phyloP scores from a whole-genome alignment of 306 rosid genomes.

The Rosa persica region DNA sequence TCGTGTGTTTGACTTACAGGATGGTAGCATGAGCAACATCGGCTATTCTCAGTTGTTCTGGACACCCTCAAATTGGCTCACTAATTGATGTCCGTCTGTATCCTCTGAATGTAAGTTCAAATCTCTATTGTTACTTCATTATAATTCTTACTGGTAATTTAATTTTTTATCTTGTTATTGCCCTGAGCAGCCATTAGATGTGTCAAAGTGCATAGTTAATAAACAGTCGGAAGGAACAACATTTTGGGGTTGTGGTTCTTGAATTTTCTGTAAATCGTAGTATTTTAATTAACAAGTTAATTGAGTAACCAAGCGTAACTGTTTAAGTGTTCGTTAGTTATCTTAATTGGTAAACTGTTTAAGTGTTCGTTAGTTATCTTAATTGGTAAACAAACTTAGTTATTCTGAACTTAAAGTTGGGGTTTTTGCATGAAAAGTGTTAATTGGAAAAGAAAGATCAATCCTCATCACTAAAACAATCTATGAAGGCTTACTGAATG shows the following conservation, averaged over 20 bases:
- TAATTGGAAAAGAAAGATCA: not conserved
- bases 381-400: not conserved
- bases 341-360: not conserved
- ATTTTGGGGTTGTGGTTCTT: not conserved
- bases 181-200: not conserved
- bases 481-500: not conserved
- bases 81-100: not conserved
- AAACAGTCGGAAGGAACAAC: not conserved
- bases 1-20: not conserved
- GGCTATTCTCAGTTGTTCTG: not conserved
- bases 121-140: not conserved
- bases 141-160: not conserved
- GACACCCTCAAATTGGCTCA: constrained; percentile 5
- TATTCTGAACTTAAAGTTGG: not conserved
- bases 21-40: constrained; percentile 4
- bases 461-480: not conserved
- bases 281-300: not conserved
- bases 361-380: not conserved
- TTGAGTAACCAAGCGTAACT: not conserved
- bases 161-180: not conserved
- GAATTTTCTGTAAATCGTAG: not conserved
- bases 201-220: not conserved
- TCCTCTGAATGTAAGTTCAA: not conserved
- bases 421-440: not conserved
- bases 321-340: not conserved